These are phyloP conservation scores for Verticillium tricorpus DNA, from an alignment of 2,329 filamentous ascomycete genomes.

Conservation along the genomic window DNA sequence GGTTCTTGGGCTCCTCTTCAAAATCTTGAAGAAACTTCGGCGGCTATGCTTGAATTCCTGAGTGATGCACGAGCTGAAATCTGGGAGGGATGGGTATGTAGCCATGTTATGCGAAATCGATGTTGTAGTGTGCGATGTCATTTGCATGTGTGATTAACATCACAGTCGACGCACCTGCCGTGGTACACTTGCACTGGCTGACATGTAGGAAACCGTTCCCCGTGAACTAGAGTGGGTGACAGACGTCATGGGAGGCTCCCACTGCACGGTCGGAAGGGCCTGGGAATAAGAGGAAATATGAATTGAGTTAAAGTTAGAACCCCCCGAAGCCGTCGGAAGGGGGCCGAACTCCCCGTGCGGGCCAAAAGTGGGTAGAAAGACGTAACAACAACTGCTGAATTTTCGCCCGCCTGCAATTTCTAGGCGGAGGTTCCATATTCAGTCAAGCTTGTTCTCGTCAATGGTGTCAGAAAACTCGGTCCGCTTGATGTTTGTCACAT, in stretches of 20 bases:
- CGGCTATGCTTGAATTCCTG: too few species aligned
- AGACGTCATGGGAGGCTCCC: background rate
- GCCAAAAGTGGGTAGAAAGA: constrained; percentile 12
- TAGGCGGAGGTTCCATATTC: constrained; percentile 9
- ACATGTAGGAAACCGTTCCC: too few species aligned
- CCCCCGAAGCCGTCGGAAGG: background rate
- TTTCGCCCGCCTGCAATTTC: constrained; percentile 7
- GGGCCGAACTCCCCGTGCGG: constrained; percentile 1
- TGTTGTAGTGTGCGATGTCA: too few species aligned
- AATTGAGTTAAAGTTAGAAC: background rate
- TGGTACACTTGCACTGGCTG: too few species aligned
- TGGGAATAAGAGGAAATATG: background rate
- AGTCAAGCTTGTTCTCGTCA: constrained; percentile 6
- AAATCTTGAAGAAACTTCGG: too few species aligned
- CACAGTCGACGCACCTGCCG: too few species aligned
- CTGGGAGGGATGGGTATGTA: too few species aligned
- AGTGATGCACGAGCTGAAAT: too few species aligned
- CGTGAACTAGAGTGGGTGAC: too few species aligned
- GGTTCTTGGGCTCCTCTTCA: too few species aligned
- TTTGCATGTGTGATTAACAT: too few species aligned
- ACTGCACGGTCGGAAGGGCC: background rate
- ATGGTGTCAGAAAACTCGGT: constrained; percentile 5
- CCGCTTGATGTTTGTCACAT: background rate
- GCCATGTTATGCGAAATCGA: too few species aligned
- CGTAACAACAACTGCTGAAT: constrained; percentile 13